Conservation (phyloP, 1,284 basidiomycete genomes). For the Kwoniella shivajii region DNA sequence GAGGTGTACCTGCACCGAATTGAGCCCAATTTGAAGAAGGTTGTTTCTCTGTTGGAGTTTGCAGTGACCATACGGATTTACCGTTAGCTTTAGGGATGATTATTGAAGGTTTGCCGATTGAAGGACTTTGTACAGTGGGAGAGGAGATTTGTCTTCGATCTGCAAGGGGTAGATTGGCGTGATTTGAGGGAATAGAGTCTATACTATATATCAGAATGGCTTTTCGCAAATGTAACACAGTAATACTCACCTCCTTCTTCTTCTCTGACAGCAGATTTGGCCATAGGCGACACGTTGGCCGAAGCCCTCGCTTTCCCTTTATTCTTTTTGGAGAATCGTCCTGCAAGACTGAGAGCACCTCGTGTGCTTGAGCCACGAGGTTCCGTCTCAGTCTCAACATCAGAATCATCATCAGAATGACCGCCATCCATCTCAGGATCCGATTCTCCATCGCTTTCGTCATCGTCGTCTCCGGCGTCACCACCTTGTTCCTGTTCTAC, state of each 20-base stretch:
- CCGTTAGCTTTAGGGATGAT: conserved; percentile 18
- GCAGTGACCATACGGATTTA: conserved; percentile 32
- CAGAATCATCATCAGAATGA: conserved; percentile 14
- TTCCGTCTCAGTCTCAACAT: conserved; percentile 33
- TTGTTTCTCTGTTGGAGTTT: conserved; percentile 27
- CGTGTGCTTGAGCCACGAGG: conserved; percentile 8
- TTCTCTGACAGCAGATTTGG: conserved; percentile 26
- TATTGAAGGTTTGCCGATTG: conserved; percentile 10
- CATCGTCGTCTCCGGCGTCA: conserved; percentile 41
- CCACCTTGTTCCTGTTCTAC: conserved; percentile 28
- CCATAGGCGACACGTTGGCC: conserved; percentile 20
- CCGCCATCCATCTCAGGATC: conserved; percentile 29
- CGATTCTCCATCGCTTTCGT: conserved; percentile 29
- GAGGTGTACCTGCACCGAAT: conserved; percentile 21
- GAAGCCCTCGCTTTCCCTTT: conserved; percentile 20
- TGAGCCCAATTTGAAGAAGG: conserved; percentile 25
- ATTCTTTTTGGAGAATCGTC: conserved; percentile 20
- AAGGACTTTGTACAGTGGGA: conserved; percentile 5
- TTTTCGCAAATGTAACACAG: not conserved
- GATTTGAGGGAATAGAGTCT: not conserved
- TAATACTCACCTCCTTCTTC: conserved; percentile 32
- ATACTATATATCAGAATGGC: not conserved
- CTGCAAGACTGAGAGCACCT: conserved; percentile 17
- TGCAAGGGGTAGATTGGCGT: conserved; percentile 7
- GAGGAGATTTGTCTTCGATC: conserved; percentile 25